Conservation (phyloP, 139 green algal genomes). For the Chlorella vulgaris region DNA sequence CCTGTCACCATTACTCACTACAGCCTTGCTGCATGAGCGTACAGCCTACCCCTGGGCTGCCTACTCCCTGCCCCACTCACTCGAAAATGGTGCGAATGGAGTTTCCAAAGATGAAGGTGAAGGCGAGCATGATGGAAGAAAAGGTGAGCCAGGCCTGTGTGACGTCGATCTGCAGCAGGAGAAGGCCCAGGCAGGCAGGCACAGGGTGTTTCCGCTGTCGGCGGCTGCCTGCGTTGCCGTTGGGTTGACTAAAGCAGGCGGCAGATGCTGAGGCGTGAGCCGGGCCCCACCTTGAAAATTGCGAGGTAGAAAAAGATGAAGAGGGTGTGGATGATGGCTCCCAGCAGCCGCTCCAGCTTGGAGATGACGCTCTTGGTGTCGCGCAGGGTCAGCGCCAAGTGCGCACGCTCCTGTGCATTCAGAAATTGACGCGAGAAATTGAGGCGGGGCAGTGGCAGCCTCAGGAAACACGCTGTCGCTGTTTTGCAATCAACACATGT, state of each 20-base stretch:
- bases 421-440: no score
- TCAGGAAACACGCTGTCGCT: no score
- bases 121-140: constrained; percentile 22
- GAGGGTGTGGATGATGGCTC: constrained; percentile 44
- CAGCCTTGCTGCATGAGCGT: no score
- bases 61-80: no score
- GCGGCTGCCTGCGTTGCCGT: no score
- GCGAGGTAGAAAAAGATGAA: constrained; percentile 65
- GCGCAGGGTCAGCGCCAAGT: constrained; percentile 73
- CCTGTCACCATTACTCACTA: no score
- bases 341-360: constrained; percentile 74
- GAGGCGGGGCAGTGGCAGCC: no score
- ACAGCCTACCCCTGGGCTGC: no score
- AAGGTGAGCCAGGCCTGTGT: constrained; percentile 22
- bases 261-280: no score
- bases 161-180: constrained; percentile 31
- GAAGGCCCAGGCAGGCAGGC: neutral
- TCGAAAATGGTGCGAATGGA: constrained; percentile 57
- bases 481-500: no score
- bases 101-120: constrained; percentile 55
- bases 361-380: constrained; percentile 73
- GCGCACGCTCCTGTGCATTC: constrained; percentile 66
- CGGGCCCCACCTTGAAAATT: constrained; percentile 66
- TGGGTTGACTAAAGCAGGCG: no score
- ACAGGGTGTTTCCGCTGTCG: no score